A percentile compares a stretch with the other conserved stretches of the same genome.
phyloP scores from a whole-genome alignment of 305 asterid genomes.

The Rubia peregrina region DNA sequence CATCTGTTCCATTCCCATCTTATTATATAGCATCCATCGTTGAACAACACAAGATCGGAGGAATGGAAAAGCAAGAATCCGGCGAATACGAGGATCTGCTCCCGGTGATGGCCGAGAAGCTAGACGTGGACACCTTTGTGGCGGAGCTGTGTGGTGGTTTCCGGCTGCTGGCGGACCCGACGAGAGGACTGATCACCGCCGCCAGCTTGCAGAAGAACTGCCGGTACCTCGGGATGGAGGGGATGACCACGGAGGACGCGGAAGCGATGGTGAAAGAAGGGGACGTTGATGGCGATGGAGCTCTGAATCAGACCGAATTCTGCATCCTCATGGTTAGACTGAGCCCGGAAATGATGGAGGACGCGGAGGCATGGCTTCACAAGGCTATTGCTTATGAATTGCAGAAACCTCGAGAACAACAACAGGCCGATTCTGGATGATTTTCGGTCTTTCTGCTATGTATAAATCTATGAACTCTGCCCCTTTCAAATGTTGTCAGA shows the following conservation, averaged over 20 bases:
- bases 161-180: conserved; percentile 47
- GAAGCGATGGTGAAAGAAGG: conserved; percentile 73
- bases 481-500: too few relatives aligned
- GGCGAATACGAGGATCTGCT: conserved; percentile 51
- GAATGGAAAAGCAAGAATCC: conserved; percentile 16
- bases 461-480: neutral
- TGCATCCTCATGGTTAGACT: conserved; percentile 78
- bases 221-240: conserved; percentile 47
- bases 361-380: conserved; percentile 65
- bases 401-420: neutral
- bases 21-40: neutral
- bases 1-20: neutral
- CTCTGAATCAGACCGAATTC: conserved; percentile 48
- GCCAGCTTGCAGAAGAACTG: conserved; percentile 42
- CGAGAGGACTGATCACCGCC: conserved; percentile 47
- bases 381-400: conserved; percentile 54
- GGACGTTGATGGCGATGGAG: conserved; percentile 63
- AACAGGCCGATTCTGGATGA: neutral
- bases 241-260: conserved; percentile 53
- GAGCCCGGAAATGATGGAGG: conserved; percentile 75
- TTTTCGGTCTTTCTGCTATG: neutral
- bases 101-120: conserved; percentile 69
- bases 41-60: neutral
- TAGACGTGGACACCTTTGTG: conserved; percentile 53
- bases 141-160: conserved; percentile 62